phyloP scores from a whole-genome alignment of 192 early-diverging fungal genomes.

The Geranomyces michiganensis region DNA sequence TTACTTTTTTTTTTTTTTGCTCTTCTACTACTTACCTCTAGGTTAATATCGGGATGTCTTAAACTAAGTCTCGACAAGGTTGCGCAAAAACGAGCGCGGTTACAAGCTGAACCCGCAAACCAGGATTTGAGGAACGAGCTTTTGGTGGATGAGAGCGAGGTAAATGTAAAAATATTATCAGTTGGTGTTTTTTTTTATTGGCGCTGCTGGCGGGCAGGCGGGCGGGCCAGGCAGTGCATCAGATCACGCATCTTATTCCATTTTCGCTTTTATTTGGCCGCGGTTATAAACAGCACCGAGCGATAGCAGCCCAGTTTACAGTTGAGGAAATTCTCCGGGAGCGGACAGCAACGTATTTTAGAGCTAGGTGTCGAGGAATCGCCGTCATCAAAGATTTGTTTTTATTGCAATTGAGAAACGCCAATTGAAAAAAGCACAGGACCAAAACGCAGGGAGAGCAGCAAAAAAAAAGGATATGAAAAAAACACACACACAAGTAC shows the following conservation, averaged over 20 bases:
- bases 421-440: not conserved
- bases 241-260: too few species aligned
- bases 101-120: not conserved
- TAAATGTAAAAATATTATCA: too few species aligned
- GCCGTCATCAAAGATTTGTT: slow-evolving; percentile 24
- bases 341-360: too few species aligned
- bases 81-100: slow-evolving; percentile 8
- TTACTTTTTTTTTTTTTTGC: not conserved
- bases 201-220: too few species aligned
- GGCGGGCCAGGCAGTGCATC: too few species aligned
- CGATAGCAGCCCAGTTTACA: slow-evolving; percentile 5
- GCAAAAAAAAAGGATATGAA: not conserved
- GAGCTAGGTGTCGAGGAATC: too few species aligned
- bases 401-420: not conserved
- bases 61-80: slow-evolving; percentile 6
- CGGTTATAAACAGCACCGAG: not conserved
- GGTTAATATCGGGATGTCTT: slow-evolving; percentile 20
- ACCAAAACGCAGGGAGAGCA: not conserved
- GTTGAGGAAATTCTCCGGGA: slow-evolving; percentile 32
- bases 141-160: slow-evolving; percentile 13
- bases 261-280: not conserved
- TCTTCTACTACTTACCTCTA: not conserved
- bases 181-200: too few species aligned
- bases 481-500: not conserved
- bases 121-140: slow-evolving; percentile 4